Evolutionary conservation across 2,329 filamentous ascomycete genomes (phyloP).

Genomic region (Oidium heveae): DNA sequence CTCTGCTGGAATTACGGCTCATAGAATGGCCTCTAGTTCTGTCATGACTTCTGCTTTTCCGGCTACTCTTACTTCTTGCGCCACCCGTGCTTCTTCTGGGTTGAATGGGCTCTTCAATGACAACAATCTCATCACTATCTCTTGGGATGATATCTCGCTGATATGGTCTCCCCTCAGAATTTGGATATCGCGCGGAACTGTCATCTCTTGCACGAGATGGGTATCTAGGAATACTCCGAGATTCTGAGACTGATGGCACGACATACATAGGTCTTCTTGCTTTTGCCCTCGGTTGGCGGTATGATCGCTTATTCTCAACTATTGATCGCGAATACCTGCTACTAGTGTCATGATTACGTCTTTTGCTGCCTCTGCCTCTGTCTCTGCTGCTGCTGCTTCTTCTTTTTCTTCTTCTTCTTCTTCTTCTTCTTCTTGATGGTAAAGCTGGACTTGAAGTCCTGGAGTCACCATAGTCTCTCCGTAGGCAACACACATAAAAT

Average conservation of each 20-base stretch:
- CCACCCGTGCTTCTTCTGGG: conserved; percentile 5
- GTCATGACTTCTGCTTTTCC: background rate
- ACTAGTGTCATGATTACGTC: background rate
- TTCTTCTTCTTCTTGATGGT: background rate
- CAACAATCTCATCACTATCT: conserved; percentile 14
- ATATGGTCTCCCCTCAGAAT: background rate
- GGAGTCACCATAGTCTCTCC: conserved; percentile 1
- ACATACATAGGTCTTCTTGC: background rate
- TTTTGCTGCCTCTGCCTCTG: too few relatives aligned
- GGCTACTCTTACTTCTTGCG: background rate
- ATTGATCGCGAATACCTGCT: background rate
- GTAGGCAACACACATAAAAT: conserved; percentile 15
- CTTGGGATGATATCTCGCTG: background rate
- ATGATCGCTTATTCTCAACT: background rate
- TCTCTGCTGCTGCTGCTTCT: too few relatives aligned
- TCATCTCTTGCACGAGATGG: background rate
- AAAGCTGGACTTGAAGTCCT: background rate
- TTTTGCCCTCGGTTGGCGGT: background rate
- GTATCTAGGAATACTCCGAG: background rate
- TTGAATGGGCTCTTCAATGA: conserved; percentile 14
- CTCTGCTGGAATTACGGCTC: background rate
- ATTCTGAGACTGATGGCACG: background rate
- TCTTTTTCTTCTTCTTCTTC: too few relatives aligned
- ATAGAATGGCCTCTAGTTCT: background rate
- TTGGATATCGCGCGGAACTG: background rate